Percentiles rank a stretch among this genome's conserved stretches.
Conservation (phyloP, 768 basidiomycete genomes). For the Russula emetica region DNA sequence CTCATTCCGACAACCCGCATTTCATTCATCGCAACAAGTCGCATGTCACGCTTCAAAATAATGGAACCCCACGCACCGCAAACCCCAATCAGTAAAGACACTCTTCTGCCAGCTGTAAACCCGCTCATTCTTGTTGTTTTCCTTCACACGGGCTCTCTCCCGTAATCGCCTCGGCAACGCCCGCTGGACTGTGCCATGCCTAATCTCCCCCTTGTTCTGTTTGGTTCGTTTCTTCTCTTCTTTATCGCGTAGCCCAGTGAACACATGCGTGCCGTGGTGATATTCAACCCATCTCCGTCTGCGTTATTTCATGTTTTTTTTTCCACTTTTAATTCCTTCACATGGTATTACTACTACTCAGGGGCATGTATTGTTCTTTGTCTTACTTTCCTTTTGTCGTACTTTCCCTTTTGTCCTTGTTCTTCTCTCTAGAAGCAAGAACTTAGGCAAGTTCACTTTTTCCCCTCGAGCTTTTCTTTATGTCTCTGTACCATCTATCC, state of each 20-base stretch:
- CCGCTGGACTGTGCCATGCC: conserved; percentile 7
- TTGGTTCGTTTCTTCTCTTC: background rate
- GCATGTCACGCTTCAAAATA: conserved; percentile 14
- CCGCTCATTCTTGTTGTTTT: background rate
- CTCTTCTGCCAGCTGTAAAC: conserved; percentile 13
- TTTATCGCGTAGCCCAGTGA: background rate
- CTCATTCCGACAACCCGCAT: conserved; percentile 4
- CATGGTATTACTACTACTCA: conserved; percentile 18
- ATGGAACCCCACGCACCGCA: conserved; percentile 22
- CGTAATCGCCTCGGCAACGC: conserved; percentile 9
- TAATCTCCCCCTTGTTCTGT: background rate
- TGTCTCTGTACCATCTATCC: conserved; percentile 26
- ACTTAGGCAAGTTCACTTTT: conserved; percentile 8
- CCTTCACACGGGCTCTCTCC: background rate
- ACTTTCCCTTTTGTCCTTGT: background rate
- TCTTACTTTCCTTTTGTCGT: background rate
- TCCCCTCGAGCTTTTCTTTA: conserved; percentile 2
- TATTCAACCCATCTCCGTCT: conserved; percentile 22
- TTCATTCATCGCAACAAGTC: conserved; percentile 20
- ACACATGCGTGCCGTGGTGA: conserved; percentile 19
- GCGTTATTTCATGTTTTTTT: conserved; percentile 12
- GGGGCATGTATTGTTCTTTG: conserved; percentile 9
- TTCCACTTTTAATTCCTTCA: conserved; percentile 4
- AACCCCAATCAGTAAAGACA: conserved; percentile 3
- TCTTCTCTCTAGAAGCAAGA: conserved; percentile 15